Conservation (phyloP, 345 rosid species). For the Populus deltoides region DNA sequence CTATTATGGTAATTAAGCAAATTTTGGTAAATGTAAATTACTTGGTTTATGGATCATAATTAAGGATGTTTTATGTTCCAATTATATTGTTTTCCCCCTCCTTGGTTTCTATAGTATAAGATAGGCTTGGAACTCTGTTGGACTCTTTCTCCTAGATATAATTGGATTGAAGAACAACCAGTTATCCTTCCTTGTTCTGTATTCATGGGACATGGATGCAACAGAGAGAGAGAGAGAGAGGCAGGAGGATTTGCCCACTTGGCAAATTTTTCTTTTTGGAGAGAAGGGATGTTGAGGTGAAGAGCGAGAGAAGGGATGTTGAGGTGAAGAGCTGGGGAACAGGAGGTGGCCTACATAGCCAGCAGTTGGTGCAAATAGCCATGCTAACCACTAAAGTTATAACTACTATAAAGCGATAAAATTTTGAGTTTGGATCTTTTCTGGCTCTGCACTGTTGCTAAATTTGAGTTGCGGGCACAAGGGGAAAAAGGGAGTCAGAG, state of each 20-base stretch:
- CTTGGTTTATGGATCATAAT: background rate
- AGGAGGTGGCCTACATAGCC: slow-evolving; percentile 38
- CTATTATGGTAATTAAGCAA: slow-evolving; percentile 4
- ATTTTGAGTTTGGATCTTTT: slow-evolving; percentile 39
- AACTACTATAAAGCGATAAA: slow-evolving; percentile 43
- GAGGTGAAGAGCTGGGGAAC: slow-evolving; percentile 14
- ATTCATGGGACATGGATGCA: background rate
- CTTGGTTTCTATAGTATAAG: background rate
- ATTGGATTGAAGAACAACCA: background rate
- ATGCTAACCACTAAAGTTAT: slow-evolving; percentile 40
- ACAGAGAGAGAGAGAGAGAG: background rate
- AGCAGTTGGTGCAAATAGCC: slow-evolving; percentile 46
- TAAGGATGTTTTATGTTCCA: background rate
- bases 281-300: background rate
- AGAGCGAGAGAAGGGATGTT: background rate
- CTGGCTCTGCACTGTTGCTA: slow-evolving; percentile 25
- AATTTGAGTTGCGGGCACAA: slow-evolving; percentile 20
- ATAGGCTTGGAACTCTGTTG: background rate
- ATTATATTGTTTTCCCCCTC: background rate
- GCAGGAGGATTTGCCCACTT: background rate
- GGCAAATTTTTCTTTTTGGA: background rate
- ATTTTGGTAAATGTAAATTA: slow-evolving; percentile 31
- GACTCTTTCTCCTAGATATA: background rate
- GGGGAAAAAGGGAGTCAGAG: background rate
- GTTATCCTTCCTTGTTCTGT: background rate